Evolutionary conservation across 139 green algal species (phyloP).

Genomic region (Chlorella sp.): DNA sequence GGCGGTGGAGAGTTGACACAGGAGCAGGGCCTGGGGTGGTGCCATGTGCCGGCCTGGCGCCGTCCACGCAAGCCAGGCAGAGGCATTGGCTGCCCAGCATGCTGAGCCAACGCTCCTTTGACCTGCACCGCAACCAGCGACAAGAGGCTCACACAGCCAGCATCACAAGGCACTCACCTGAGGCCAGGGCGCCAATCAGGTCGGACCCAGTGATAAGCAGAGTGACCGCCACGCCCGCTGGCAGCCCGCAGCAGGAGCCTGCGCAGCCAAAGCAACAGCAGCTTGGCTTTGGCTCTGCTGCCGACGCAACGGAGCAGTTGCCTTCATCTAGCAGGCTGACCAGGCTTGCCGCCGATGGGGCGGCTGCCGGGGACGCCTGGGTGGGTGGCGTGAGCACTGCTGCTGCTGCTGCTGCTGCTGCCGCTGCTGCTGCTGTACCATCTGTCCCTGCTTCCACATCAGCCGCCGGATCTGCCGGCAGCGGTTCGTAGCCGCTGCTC

Average conservation of each 20-base stretch:
- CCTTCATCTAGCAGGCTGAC: background rate
- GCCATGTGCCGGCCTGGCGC: too few relatives aligned
- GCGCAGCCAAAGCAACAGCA: background rate
- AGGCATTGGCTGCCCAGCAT: too few relatives aligned
- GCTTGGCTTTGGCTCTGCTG: background rate
- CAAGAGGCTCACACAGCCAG: too few relatives aligned
- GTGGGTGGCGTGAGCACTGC: background rate
- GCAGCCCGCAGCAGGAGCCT: background rate
- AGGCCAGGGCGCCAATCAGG: conserved; percentile 42
- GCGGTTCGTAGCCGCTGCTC: background rate
- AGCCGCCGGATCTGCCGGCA: background rate
- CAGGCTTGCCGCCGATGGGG: background rate
- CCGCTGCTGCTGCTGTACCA: background rate
- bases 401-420: background rate
- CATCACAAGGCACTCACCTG: conserved; percentile 26
- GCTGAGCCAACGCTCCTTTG: too few relatives aligned
- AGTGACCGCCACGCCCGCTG: conserved; percentile 31
- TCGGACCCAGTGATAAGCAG: conserved; percentile 46
- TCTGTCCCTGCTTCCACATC: background rate
- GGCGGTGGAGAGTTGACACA: too few relatives aligned
- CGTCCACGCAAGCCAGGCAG: too few relatives aligned
- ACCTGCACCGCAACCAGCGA: too few relatives aligned
- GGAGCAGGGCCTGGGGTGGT: background rate
- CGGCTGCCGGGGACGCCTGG: background rate
- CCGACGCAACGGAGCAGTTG: too few relatives aligned